These are phyloP conservation scores for Lojkania enalia DNA, from an alignment of 2,329 filamentous ascomycete genomes.

Conservation along the genomic window DNA sequence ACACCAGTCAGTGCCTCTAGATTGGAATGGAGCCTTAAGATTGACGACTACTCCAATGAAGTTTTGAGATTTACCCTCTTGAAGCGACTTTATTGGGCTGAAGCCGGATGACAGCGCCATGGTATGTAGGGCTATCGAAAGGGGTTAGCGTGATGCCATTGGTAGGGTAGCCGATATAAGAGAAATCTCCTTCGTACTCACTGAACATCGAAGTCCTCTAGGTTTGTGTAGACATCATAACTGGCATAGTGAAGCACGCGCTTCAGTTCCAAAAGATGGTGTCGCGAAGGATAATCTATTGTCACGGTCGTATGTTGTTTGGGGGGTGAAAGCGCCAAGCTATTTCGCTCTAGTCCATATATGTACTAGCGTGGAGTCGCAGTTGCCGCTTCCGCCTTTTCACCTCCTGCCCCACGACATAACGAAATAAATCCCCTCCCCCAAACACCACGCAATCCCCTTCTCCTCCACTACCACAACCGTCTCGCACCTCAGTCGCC, in stretches of 20 bases:
- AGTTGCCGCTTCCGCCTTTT: conserved; percentile 44
- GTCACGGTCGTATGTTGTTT: neutral
- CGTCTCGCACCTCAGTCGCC: conserved; percentile 26
- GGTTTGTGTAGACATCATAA: too few species aligned
- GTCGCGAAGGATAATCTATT: neutral
- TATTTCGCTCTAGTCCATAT: conserved; percentile 5
- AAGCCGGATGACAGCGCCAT: conserved; percentile 44
- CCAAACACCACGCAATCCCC: conserved; percentile 32
- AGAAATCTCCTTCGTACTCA: too few species aligned
- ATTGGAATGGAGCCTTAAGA: conserved; percentile 55
- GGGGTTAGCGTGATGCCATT: too few species aligned
- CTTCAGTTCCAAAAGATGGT: neutral
- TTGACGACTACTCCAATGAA: conserved; percentile 75
- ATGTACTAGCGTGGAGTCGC: conserved; percentile 14
- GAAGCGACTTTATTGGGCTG: conserved; percentile 49
- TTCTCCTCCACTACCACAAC: conserved; percentile 18
- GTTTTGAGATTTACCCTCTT: conserved; percentile 48
- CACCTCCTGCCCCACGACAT: conserved; percentile 37
- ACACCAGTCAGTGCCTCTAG: conserved; percentile 56
- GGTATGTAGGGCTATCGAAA: too few species aligned
- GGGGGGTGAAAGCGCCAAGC: conserved; percentile 4
- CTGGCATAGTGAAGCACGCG: too few species aligned
- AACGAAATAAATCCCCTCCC: conserved; percentile 36
- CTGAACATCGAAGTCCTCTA: too few species aligned
- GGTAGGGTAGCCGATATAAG: too few species aligned